Base-by-base conservation (phyloP, 169 alveolate genomes). In the Cryptosporidium meleagridis region DNA sequence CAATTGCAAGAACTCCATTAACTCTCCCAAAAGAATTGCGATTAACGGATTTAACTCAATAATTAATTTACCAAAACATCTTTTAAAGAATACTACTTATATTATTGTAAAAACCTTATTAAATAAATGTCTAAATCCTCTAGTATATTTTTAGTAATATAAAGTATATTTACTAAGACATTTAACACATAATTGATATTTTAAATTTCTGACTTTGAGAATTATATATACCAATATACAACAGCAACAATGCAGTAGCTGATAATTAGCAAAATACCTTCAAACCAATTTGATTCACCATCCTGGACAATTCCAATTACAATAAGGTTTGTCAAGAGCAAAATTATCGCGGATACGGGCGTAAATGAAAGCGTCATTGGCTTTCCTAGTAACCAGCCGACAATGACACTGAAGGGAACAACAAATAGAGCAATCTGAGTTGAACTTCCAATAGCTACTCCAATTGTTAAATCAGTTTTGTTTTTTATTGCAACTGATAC, bases 381-480 rank as follows among this genome's bases (percentile, higher is more conserved):
- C 75, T 92, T 87, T 35, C 91, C 95, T 80, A 96, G 70, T 58
- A 85, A 80, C 98, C 98, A 96, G 0, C 97, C 98, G 21, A 91
- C 93, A 44, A 95, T 72, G 21, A 96, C 98, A 0, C 97, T 93
- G 80, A 95, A 94, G 16, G 98, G 98, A 18, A 94, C 95, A 85
- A 94, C 96, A 52, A 94, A 86, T 31, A 94, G 86, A 6, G 96
- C 95, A 18, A 95, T 94, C 37, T 85, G 91, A 48, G 96, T 95
- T 18, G 96, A 93, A 1, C 97, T 94, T 3, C 98, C 98, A 44
- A 96, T 96, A 14, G 98, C 98, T 35, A 96, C 96, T 45, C 97
- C 97, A 93, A 96, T 95, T 23, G 97, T 93, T 37, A 96, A 58
- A 51, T 95, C 98, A 5, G 95, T 96, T 69, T 95, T 96, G 85